These are phyloP conservation scores for Pisolithus microcarpus DNA, from an alignment of 768 basidiomycete species.

Conservation along the genomic window DNA sequence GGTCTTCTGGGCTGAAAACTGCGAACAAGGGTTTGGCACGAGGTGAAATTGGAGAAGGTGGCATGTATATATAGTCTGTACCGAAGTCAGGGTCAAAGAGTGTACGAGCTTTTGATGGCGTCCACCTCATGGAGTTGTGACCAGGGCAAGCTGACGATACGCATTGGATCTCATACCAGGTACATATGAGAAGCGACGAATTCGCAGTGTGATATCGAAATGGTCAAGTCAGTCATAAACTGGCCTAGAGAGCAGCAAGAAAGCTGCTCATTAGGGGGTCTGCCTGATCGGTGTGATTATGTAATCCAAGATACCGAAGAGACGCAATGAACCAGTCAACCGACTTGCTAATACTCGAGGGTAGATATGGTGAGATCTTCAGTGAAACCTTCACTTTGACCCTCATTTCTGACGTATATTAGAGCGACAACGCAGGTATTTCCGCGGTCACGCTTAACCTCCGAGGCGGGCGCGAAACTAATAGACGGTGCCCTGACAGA, in stretches of 20 bases:
- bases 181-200: too few relatives aligned
- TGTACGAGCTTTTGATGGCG: too few relatives aligned
- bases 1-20: not conserved
- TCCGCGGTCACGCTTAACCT: not conserved
- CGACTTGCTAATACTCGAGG: not conserved
- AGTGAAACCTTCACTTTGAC: not conserved
- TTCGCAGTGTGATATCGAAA: too few relatives aligned
- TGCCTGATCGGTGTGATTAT: too few relatives aligned
- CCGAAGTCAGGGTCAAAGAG: not conserved
- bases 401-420: conserved; percentile 1
- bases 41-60: conserved; percentile 38
- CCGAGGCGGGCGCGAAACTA: not conserved
- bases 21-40: conserved; percentile 8
- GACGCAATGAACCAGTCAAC: too few relatives aligned
- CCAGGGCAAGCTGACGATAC: too few relatives aligned
- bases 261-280: too few relatives aligned
- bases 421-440: conserved; percentile 50
- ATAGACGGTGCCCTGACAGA: conserved; percentile 38
- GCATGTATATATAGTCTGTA: conserved; percentile 42
- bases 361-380: not conserved
- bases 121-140: too few relatives aligned
- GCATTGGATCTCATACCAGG: not conserved
- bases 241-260: too few relatives aligned
- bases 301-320: too few relatives aligned
- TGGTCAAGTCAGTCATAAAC: too few relatives aligned